Base-by-base conservation (phyloP, 352 stramenopile species). In the Globisporangium iwayamae region DNA sequence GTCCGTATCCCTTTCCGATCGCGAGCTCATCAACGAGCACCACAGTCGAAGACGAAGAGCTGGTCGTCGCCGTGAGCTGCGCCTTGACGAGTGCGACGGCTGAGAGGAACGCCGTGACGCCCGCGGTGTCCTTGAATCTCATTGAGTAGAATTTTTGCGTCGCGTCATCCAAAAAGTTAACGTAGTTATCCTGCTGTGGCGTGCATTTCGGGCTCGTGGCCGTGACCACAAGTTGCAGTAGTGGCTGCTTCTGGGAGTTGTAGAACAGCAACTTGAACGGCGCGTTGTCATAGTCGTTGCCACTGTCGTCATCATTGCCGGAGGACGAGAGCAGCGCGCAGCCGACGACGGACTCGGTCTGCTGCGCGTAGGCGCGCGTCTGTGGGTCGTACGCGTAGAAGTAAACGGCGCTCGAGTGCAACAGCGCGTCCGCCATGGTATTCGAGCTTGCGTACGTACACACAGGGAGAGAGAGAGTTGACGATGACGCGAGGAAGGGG, bases 401-500 rank as follows among this genome's bases (percentile, higher is more conserved):
- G 62, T 94, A 94, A 36, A 92, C 81, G 30, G 78, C 73, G 56
- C 76, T 77, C 55, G 81, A 85, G 72, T 90, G 78, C 65, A 92
- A 73, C 36, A 94, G 70, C 63, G 70, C 66, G 69, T 83, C 78
- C 39, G 72, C 60, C 79, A 85, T 87, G 39, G 20, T 62, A 52
- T 30, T 32, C 13, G 13, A 43, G 7, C 7, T 28, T 18, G 30
- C 16, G 22, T 8, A 56, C 6, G 25, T 28, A 28, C 25, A 28
- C 25, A 1, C 25, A 28, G 25, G 25, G 25, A 54, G 47, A 41
- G 18, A 57, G 52, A 16, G 46, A 58, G 52, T 28, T 56, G 52
- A 46, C 18, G n/a, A n/a, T 32, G 30, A 32, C 30, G 51, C 16
- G 7, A 43, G 3, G 13, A 30, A 39, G 36, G 32, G 50, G 50